Evolutionary conservation across 106 monocot species (phyloP).

Genomic region (Dioscorea dumetorum): DNA sequence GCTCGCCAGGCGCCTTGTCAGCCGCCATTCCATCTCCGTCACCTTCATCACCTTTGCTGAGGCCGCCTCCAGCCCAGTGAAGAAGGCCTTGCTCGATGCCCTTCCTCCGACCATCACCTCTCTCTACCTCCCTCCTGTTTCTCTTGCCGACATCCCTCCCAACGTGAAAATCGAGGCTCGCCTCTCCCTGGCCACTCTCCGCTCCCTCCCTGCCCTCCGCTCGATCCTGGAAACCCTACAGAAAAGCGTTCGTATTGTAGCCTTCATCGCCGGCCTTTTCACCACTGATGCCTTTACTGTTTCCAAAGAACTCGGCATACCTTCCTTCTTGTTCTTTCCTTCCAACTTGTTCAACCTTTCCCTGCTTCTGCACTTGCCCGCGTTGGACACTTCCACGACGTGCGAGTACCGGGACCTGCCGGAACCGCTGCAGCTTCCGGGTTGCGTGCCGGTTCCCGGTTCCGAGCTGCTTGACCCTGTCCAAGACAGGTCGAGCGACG

Average conservation of each 20-base stretch:
- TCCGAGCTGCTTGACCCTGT: slow-evolving; percentile 16
- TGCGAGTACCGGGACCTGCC: slow-evolving; percentile 30
- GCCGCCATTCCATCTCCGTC: slow-evolving; percentile 32
- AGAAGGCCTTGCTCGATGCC: slow-evolving; percentile 11
- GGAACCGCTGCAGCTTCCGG: slow-evolving; percentile 30
- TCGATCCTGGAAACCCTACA: neutral
- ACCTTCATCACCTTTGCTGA: slow-evolving; percentile 32
- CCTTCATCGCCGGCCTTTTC: slow-evolving; percentile 33
- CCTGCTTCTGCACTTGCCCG: slow-evolving; percentile 13
- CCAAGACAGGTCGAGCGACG: slow-evolving; percentile 19
- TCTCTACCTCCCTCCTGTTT: slow-evolving; percentile 8
- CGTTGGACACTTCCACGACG: slow-evolving; percentile 7
- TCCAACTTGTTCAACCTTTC: slow-evolving; percentile 1
- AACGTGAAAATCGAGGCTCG: slow-evolving; percentile 5
- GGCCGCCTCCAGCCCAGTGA: slow-evolving; percentile 7
- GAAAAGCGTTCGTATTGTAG: slow-evolving; percentile 6
- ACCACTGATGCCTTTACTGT: slow-evolving; percentile 11
- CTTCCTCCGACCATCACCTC: slow-evolving; percentile 19
- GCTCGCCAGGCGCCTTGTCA: slow-evolving; percentile 39
- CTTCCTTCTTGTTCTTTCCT: slow-evolving; percentile 31
- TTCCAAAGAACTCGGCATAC: slow-evolving; percentile 24
- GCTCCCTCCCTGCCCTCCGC: slow-evolving; percentile 27
- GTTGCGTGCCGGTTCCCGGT: slow-evolving; percentile 35
- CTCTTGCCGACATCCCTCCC: slow-evolving; percentile 12
- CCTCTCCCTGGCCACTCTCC: slow-evolving; percentile 1